Conservation (phyloP, 2,329 filamentous ascomycete genomes). For the Myriosclerotinia duriaeana region DNA sequence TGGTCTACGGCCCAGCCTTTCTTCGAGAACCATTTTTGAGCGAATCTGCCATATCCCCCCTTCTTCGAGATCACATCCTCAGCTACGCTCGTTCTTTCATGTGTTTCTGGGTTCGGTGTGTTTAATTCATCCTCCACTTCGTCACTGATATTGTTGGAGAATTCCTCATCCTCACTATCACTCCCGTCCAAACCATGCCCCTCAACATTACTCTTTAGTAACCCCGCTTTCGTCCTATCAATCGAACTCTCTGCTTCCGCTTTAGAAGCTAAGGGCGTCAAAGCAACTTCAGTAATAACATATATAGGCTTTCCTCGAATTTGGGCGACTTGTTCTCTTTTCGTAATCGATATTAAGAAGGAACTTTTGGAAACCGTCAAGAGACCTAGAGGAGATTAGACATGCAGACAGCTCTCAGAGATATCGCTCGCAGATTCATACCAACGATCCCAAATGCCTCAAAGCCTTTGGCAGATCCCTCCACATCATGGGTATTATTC, state of each 20-base stretch:
- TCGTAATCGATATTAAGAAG: constrained; percentile 84
- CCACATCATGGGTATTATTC: constrained; percentile 28
- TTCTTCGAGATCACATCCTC: constrained; percentile 84
- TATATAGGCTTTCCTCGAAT: constrained; percentile 81
- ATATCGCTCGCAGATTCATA: constrained; percentile 29
- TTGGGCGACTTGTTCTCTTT: constrained; percentile 83
- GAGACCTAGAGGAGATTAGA: constrained; percentile 58
- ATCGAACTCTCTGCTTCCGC: constrained; percentile 73
- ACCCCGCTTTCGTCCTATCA: constrained; percentile 54
- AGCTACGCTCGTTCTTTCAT: constrained; percentile 57
- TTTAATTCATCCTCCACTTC: constrained; percentile 47
- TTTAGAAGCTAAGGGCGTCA: constrained; percentile 83
- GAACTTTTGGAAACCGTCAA: constrained; percentile 77
- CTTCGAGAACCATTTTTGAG: constrained; percentile 86
- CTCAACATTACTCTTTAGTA: constrained; percentile 43
- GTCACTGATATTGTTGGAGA: constrained; percentile 42
- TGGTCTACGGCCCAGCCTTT: constrained; percentile 76
- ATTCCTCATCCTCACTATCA: constrained; percentile 50
- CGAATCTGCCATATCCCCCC: constrained; percentile 85
- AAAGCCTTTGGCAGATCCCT: constrained; percentile 34
- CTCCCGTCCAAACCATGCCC: constrained; percentile 38
- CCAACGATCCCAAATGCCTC: constrained; percentile 42
- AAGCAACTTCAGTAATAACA: constrained; percentile 80
- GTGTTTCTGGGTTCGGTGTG: constrained; percentile 17
- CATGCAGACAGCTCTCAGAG: background rate